Evolutionary conservation across 1,284 basidiomycete genomes (phyloP).

Genomic region (Ceratobasidium sp.): DNA sequence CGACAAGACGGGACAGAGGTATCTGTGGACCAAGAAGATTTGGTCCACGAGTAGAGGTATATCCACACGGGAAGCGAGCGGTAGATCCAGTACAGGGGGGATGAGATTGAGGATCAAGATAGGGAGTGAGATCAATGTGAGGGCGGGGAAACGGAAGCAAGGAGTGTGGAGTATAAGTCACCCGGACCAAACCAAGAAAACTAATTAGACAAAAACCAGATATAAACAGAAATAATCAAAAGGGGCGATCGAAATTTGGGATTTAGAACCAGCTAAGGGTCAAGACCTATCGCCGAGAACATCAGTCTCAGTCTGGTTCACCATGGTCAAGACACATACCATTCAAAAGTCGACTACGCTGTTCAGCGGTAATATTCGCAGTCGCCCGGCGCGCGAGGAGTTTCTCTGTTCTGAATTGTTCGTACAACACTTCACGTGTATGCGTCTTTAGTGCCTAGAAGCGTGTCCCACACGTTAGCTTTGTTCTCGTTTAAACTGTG

Average conservation of each 20-base stretch:
- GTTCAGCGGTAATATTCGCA: slow-evolving; percentile 59
- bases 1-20: not conserved
- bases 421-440: slow-evolving; percentile 81
- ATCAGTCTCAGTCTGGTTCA: not conserved
- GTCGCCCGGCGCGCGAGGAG: slow-evolving; percentile 79
- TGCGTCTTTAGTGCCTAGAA: slow-evolving; percentile 72
- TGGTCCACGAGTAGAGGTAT: too few species aligned
- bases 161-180: not conserved
- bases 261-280: not conserved
- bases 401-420: slow-evolving; percentile 82
- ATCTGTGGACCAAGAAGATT: not conserved
- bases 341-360: slow-evolving; percentile 32
- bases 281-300: slow-evolving; percentile 9
- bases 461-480: not conserved
- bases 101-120: not conserved
- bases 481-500: slow-evolving; percentile 12
- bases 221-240: not conserved
- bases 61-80: too few species aligned
- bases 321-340: slow-evolving; percentile 11
- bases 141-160: not conserved
- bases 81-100: not conserved
- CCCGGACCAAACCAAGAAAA: not conserved
- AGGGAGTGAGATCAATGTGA: not conserved
- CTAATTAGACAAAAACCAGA: not conserved
- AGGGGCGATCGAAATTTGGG: not conserved